Base-by-base conservation (phyloP, 495 filamentous ascomycete genomes). In the Neurospora hispaniola region DNA sequence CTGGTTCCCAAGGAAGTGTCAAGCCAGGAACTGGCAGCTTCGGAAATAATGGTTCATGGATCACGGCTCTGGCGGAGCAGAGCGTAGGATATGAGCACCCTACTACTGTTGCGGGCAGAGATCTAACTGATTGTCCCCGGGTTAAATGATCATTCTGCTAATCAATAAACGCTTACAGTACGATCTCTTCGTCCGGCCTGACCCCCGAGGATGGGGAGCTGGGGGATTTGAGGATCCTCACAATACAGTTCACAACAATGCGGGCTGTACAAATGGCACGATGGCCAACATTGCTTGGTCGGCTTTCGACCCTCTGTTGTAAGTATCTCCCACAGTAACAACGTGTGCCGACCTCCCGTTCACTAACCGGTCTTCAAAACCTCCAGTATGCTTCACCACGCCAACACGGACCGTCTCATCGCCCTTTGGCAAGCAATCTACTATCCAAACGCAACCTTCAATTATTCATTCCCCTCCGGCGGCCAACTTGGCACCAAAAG, bases 371-470 rank as follows among this genome's bases (percentile, higher is more conserved):
- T 27, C 54, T 69, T 35, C 40, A 31, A 39, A 39, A 7, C 7
- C 11, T 31, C 10, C 43, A 83, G 81, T 68, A 80, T 84, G 79
- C 78, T 83, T 42, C 78, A 84, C 73, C 81, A 84, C 76, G 79
- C 78, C 72, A 86, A 88, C 71, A 75, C 86, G 54, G 86, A 87
- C 78, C 83, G 84, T 20, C 78, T 86, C 39, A 73, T 83, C 31
- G 83, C 83, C 4, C 76, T 87, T 69, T 86, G 80, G 82, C 78
- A 83, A 59, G 78, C 79, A 1, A 75, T 83, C 40, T 72, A 84
- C 68, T 81, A 78, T 70, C 72, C 78, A 9, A 62, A 74, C 8
- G 71, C 73, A 23, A 73, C 83, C 46, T 79, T 81, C 48, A 77
- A 73, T 1, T 59, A 73, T 5, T 72, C 74, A 7, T 75, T 74